phyloP scores from a whole-genome alignment of 768 basidiomycete genomes.

The Cyclocybe cylindracea region DNA sequence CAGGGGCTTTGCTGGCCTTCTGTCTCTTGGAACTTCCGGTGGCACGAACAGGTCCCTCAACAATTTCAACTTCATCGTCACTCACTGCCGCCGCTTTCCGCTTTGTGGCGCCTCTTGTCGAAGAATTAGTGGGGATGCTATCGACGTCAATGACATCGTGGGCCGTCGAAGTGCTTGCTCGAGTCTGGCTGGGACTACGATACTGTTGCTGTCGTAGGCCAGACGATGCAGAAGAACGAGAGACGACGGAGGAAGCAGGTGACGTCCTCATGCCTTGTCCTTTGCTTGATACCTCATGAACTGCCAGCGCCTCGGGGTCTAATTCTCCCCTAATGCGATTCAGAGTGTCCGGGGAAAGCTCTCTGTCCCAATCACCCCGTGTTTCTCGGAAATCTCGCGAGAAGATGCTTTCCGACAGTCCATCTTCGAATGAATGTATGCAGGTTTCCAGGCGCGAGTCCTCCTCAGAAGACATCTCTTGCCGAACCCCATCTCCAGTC shows the following conservation, averaged over 20 bases:
- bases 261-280: constrained; percentile 29
- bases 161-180: constrained; percentile 46
- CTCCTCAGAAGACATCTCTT: constrained; percentile 24
- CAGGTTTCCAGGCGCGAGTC: constrained; percentile 41
- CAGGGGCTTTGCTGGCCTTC: constrained; percentile 31
- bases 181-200: constrained; percentile 20
- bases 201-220: no score
- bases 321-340: constrained; percentile 20
- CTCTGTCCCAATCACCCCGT: constrained; percentile 45
- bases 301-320: constrained; percentile 12
- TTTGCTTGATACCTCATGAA: constrained; percentile 10
- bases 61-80: constrained; percentile 58
- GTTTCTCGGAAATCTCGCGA: constrained; percentile 80
- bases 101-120: constrained; percentile 36
- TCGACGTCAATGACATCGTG: constrained; percentile 46
- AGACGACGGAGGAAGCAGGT: constrained; percentile 42
- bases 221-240: constrained; percentile 33
- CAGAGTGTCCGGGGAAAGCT: constrained; percentile 18
- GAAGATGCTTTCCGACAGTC: constrained; percentile 64
- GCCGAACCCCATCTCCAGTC: constrained; percentile 60
- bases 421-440: constrained; percentile 66
- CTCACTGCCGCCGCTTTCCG: constrained; percentile 42
- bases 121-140: constrained; percentile 25
- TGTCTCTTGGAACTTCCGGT: constrained; percentile 30
- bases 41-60: constrained; percentile 41